Percentiles rank a stretch among this genome's conserved stretches.
Conservation (phyloP, 2,329 filamentous ascomycete species). For the Dryadomyces sulphureus region DNA sequence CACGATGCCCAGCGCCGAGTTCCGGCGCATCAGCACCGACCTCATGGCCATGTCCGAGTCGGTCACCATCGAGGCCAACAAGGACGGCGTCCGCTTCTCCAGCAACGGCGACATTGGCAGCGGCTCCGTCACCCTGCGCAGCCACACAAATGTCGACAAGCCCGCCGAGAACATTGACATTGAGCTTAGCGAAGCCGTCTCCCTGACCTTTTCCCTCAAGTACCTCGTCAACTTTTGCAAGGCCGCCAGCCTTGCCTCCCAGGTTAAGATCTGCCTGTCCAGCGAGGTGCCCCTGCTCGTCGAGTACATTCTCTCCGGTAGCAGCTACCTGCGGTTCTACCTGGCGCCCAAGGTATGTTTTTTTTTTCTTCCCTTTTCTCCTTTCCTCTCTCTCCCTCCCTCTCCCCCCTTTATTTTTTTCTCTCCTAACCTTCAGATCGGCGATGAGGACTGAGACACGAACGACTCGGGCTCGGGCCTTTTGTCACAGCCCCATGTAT, state of each 20-base stretch:
- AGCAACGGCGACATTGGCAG: constrained; percentile 93
- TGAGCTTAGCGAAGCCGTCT: constrained; percentile 79
- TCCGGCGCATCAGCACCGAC: constrained; percentile 90
- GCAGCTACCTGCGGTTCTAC: constrained; percentile 91
- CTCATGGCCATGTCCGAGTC: constrained; percentile 87
- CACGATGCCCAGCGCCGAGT: constrained; percentile 75
- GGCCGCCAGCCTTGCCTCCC: constrained; percentile 65
- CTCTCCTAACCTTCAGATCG: constrained; percentile 18
- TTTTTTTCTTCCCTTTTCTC: background rate
- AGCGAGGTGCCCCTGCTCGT: constrained; percentile 93
- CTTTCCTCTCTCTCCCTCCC: background rate
- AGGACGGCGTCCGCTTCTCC: constrained; percentile 93
- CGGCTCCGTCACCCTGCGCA: constrained; percentile 81
- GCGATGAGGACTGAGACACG: constrained; percentile 20
- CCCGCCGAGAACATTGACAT: constrained; percentile 75
- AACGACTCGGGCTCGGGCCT: no score
- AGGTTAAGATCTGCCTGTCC: constrained; percentile 85
- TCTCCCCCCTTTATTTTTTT: background rate
- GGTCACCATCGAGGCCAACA: constrained; percentile 87
- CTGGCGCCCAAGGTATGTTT: constrained; percentile 81
- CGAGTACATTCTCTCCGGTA: constrained; percentile 70
- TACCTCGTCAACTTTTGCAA: constrained; percentile 99
- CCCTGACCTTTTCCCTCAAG: constrained; percentile 95
- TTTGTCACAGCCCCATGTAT: no score
- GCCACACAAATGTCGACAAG: constrained; percentile 81